Conservation (phyloP, 31 red algal species). For the Odonthalia washingtoniensis region DNA sequence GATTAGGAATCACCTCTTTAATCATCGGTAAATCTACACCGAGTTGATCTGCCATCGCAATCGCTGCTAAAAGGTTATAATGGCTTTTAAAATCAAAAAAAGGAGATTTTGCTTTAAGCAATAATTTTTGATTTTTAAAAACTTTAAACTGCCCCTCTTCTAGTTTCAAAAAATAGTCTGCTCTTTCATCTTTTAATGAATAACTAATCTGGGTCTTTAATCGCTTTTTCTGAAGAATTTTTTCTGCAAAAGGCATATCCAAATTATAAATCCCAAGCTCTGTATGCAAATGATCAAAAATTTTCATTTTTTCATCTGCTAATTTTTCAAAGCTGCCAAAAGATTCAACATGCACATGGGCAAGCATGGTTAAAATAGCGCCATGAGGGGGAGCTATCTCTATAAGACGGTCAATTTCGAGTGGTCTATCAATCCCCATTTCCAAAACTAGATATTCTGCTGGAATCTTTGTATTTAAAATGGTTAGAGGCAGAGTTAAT, state of each 20-base stretch:
- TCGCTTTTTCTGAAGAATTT: background rate
- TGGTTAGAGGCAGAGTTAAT: slow-evolving; percentile 12
- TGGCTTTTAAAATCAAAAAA: background rate
- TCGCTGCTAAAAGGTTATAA: background rate
- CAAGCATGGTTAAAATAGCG: slow-evolving; percentile 14
- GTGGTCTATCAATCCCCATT: slow-evolving; percentile 15
- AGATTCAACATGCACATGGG: slow-evolving; percentile 1
- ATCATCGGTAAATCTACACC: background rate
- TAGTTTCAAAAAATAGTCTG: background rate
- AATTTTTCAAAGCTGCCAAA: slow-evolving; percentile 16
- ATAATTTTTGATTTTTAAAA: background rate
- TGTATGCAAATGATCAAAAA: slow-evolving; percentile 22
- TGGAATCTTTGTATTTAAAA: background rate
- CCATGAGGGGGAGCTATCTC: slow-evolving; percentile 8
- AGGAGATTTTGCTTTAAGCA: background rate
- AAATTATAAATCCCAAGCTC: background rate
- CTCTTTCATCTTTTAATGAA: background rate
- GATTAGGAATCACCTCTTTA: background rate
- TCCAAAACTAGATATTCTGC: background rate
- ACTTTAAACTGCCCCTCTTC: background rate
- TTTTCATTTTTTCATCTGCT: background rate
- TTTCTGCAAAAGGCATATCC: background rate
- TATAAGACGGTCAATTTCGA: slow-evolving; percentile 15
- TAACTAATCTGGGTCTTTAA: no score
- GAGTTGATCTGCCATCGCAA: background rate